A percentile compares a stretch with the other conserved stretches of the same genome.
Evolutionary conservation across 345 rosid genomes (phyloP).

Genomic region (Camelina neglecta): DNA sequence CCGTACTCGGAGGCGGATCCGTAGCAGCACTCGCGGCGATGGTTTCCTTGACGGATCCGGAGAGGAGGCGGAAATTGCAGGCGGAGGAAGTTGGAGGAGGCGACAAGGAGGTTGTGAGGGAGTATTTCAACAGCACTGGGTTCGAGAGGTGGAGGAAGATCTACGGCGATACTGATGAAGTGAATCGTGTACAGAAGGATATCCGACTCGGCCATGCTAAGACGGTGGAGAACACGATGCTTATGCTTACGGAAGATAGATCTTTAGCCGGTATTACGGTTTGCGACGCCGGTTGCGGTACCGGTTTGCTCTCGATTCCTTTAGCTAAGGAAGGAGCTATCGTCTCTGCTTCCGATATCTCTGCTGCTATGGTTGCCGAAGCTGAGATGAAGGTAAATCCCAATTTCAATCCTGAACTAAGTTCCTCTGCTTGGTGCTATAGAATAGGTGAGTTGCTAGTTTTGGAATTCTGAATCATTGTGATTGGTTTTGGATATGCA

Average conservation of each 20-base stretch:
- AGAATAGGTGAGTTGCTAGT: background rate
- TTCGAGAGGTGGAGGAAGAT: slow-evolving; percentile 95
- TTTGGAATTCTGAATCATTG: background rate
- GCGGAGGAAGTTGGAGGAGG: slow-evolving; percentile 95
- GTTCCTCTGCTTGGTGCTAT: slow-evolving; percentile 5
- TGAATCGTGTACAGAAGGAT: slow-evolving; percentile 80
- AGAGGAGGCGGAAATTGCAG: slow-evolving; percentile 75
- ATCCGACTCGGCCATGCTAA: slow-evolving; percentile 81
- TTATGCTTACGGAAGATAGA: slow-evolving; percentile 76
- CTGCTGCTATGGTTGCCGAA: slow-evolving; percentile 93
- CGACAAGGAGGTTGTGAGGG: slow-evolving; percentile 90
- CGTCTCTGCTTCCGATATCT: slow-evolving; percentile 88
- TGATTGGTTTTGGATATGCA: slow-evolving; percentile 25
- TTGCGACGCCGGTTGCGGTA: slow-evolving; percentile 96
- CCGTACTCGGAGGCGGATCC: slow-evolving; percentile 80
- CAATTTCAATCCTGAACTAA: background rate
- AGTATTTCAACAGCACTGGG: slow-evolving; percentile 87
- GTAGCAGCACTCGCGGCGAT: slow-evolving; percentile 89
- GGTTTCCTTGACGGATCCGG: slow-evolving; percentile 76
- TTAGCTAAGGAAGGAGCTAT: slow-evolving; percentile 86
- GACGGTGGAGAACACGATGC: slow-evolving; percentile 80
- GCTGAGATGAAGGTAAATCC: slow-evolving; percentile 73
- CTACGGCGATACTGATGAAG: slow-evolving; percentile 90
- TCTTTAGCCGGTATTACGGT: slow-evolving; percentile 76
- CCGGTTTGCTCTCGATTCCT: slow-evolving; percentile 77